Conservation (phyloP, 2,329 filamentous ascomycete genomes). For the Colletotrichum chrysophilum region DNA sequence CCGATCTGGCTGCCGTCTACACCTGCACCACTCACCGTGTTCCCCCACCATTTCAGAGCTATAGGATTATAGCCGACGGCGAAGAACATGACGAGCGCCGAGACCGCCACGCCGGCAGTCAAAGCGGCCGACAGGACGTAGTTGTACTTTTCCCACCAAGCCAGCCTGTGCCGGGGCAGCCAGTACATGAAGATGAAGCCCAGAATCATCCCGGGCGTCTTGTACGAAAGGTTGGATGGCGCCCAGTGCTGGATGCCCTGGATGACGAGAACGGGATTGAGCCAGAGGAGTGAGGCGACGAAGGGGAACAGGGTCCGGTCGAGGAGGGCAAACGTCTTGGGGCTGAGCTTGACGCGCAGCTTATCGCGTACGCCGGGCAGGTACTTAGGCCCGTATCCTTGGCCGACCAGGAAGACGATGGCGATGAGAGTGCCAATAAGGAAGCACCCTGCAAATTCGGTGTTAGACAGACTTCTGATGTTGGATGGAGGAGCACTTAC, state of each 20-base stretch:
- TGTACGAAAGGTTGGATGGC: slow-evolving; percentile 46
- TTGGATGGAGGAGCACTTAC: neutral
- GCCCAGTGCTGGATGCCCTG: slow-evolving; percentile 49
- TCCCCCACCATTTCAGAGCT: slow-evolving; percentile 49
- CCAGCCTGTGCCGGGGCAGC: slow-evolving; percentile 40
- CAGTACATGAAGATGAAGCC: slow-evolving; percentile 49
- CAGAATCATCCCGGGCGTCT: slow-evolving; percentile 46
- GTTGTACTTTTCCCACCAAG: slow-evolving; percentile 54
- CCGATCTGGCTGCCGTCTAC: slow-evolving; percentile 27
- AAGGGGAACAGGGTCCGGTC: slow-evolving; percentile 42
- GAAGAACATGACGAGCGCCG: slow-evolving; percentile 48
- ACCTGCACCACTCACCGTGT: slow-evolving; percentile 29
- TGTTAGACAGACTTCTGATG: rapidly evolving
- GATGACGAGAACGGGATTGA: slow-evolving; percentile 45
- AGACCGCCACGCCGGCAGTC: slow-evolving; percentile 45
- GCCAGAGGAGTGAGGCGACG: slow-evolving; percentile 42
- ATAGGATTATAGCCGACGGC: slow-evolving; percentile 43
- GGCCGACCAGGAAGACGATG: slow-evolving; percentile 38
- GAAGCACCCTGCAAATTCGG: slow-evolving; percentile 38
- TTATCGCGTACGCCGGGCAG: slow-evolving; percentile 36
- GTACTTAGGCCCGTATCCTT: slow-evolving; percentile 38
- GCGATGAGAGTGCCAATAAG: slow-evolving; percentile 42
- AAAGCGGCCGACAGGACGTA: slow-evolving; percentile 48
- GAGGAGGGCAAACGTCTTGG: slow-evolving; percentile 35
- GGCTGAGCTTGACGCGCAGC: slow-evolving; percentile 32